Conservation (phyloP, 2,329 filamentous ascomycete species). For the Ceratocystis ficicola region DNA sequence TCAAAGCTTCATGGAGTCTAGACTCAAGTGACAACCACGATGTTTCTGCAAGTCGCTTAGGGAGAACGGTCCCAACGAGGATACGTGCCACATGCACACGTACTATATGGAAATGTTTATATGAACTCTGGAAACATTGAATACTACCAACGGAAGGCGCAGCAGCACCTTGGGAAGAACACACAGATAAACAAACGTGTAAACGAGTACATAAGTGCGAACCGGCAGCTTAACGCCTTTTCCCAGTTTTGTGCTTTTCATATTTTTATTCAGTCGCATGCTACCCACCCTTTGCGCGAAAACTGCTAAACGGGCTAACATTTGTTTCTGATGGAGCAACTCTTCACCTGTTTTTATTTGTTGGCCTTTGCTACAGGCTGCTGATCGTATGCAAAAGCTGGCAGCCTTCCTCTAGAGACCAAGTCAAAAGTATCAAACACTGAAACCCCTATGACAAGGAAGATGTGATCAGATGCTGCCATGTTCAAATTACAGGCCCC, state of each 20-base stretch:
- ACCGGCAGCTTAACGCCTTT: neutral
- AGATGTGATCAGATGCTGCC: no score
- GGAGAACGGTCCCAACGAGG: neutral
- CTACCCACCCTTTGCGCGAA: no score
- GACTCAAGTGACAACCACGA: constrained; percentile 6
- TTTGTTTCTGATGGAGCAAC: no score
- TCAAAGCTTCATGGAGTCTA: neutral
- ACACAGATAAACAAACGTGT: neutral
- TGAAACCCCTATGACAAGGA: no score
- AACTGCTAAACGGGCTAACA: no score
- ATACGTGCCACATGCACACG: neutral
- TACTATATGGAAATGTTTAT: neutral
- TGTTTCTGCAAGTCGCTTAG: constrained; percentile 2
- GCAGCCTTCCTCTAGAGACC: no score
- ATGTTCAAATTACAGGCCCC: neutral
- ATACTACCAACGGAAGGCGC: neutral
- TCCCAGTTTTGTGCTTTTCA: neutral
- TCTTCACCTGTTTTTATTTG: no score
- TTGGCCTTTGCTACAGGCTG: no score
- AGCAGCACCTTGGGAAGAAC: neutral
- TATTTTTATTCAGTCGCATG: neutral
- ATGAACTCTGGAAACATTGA: neutral
- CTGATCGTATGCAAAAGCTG: no score
- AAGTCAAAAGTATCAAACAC: no score
- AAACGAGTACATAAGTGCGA: neutral